Conservation (phyloP, 2,329 filamentous ascomycete genomes). For the Remersonia thermophila region DNA sequence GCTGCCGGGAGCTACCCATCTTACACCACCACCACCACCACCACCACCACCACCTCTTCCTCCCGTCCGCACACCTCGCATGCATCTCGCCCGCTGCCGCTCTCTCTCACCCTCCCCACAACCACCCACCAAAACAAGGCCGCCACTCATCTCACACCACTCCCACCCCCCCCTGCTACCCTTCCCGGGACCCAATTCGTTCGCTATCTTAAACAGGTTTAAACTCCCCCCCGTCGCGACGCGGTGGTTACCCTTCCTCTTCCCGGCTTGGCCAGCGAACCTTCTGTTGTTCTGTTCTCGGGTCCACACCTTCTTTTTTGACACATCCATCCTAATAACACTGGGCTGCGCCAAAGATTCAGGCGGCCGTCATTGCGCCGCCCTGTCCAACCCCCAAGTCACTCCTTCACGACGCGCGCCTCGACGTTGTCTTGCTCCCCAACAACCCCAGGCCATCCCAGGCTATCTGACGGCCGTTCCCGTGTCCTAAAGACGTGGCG, state of each 20-base stretch:
- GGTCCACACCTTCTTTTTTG: constrained; percentile 20
- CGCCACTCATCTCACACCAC: constrained; percentile 2
- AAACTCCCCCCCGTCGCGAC: constrained; percentile 12
- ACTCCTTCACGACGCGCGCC: constrained; percentile 13
- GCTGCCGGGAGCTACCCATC: too few relatives aligned
- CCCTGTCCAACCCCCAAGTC: constrained; percentile 16
- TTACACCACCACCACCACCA: too few relatives aligned
- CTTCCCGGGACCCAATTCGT: constrained; percentile 9
- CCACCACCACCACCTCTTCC: too few relatives aligned
- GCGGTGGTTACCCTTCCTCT: constrained; percentile 11
- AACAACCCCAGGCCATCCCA: too few relatives aligned
- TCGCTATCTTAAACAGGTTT: constrained; percentile 20
- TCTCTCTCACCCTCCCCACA: constrained; percentile 4
- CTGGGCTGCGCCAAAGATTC: constrained; percentile 7
- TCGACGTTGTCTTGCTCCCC: background rate
- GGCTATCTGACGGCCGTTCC: too few relatives aligned
- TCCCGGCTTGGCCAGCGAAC: constrained; percentile 12
- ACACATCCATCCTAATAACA: constrained; percentile 3
- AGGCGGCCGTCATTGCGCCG: constrained; percentile 9
- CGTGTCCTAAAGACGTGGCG: too few relatives aligned
- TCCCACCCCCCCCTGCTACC: constrained; percentile 8
- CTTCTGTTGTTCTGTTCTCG: constrained; percentile 3
- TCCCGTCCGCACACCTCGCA: background rate
- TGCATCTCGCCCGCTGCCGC: constrained; percentile 16
- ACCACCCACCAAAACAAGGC: background rate